phyloP scores from a whole-genome alignment of 2,329 filamentous ascomycete genomes.

The Phoma sp. region DNA sequence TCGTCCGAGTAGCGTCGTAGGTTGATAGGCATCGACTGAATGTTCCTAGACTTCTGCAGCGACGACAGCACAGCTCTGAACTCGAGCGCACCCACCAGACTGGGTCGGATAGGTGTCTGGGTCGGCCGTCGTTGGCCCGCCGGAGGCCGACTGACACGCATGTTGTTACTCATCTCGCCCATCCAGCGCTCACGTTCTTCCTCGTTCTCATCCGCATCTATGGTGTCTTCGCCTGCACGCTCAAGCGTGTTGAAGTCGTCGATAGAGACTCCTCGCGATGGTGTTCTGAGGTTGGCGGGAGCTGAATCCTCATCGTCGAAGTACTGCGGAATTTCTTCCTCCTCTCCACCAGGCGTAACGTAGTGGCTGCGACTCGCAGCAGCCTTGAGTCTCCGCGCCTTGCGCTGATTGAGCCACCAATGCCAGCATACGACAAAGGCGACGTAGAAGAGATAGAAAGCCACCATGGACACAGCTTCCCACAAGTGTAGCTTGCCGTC shows the following conservation, averaged over 20 bases:
- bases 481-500: constrained; percentile 84
- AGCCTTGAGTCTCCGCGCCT: constrained; percentile 67
- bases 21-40: constrained; percentile 72
- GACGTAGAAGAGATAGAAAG: constrained; percentile 90
- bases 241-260: constrained; percentile 71
- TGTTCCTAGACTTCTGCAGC: constrained; percentile 79
- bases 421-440: constrained; percentile 88
- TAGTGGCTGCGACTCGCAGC: constrained; percentile 77
- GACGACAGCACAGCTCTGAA: constrained; percentile 91
- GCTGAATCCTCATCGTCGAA: constrained; percentile 62
- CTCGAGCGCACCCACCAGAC: constrained; percentile 89
- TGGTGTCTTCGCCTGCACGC: constrained; percentile 61
- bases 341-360: constrained; percentile 65
- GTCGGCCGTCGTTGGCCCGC: constrained; percentile 72
- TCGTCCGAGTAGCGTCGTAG: constrained; percentile 74
- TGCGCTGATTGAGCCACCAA: constrained; percentile 75
- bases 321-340: constrained; percentile 61
- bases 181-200: constrained; percentile 68
- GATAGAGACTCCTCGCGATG: constrained; percentile 57
- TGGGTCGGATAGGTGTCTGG: constrained; percentile 86
- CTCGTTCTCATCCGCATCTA: constrained; percentile 64
- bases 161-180: constrained; percentile 88
- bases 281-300: constrained; percentile 42
- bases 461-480: constrained; percentile 92
- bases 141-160: constrained; percentile 79